phyloP scores from a whole-genome alignment of 2,329 filamentous ascomycete genomes.

The Hypoxylon sp. region DNA sequence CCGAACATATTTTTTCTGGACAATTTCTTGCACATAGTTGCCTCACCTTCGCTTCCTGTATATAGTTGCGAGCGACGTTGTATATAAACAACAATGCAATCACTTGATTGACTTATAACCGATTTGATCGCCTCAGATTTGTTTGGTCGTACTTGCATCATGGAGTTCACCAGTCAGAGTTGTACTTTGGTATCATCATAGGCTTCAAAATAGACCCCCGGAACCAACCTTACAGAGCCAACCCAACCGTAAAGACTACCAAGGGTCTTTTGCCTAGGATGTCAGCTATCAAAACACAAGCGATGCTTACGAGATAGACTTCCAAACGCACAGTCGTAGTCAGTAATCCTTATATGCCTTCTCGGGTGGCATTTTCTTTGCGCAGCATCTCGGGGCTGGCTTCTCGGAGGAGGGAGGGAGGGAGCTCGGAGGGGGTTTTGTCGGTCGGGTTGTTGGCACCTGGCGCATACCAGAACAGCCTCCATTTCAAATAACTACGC shows the following conservation, averaged over 20 bases:
- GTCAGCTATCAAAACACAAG: too few relatives aligned
- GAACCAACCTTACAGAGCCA: not conserved
- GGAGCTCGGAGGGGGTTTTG: too few relatives aligned
- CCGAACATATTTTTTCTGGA: conserved; percentile 21
- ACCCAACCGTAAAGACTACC: not conserved
- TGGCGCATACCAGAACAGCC: too few relatives aligned
- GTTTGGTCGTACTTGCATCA: not conserved
- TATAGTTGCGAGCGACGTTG: conserved; percentile 27
- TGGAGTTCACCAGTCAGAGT: not conserved
- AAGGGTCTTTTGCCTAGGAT: too few relatives aligned
- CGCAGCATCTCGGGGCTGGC: too few relatives aligned
- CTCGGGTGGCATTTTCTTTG: too few relatives aligned
- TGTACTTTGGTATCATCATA: not conserved
- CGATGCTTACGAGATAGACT: too few relatives aligned
- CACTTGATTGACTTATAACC: not conserved
- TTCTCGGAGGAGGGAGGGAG: too few relatives aligned
- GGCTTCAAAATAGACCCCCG: not conserved
- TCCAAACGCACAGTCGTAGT: too few relatives aligned
- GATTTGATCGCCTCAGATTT: not conserved
- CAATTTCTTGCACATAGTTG: conserved; percentile 29
- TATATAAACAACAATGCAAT: conserved; percentile 18
- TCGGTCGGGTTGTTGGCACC: too few relatives aligned
- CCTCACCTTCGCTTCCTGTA: conserved; percentile 36
- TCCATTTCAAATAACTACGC: too few relatives aligned
- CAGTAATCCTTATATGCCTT: too few relatives aligned